These are phyloP conservation scores for Suillus weaverae DNA, from an alignment of 768 basidiomycete genomes.

Conservation along the genomic window DNA sequence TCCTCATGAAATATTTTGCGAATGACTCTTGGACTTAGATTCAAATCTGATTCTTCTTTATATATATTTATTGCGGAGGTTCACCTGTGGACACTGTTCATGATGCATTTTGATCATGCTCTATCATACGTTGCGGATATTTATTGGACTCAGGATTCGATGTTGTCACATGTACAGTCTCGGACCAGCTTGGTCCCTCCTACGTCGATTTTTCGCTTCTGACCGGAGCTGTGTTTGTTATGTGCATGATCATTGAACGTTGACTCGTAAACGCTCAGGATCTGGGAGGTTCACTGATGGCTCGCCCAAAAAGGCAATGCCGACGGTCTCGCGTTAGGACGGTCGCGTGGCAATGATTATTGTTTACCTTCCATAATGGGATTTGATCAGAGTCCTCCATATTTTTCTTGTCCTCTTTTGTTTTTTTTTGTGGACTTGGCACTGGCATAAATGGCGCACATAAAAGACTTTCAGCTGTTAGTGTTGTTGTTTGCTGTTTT, in stretches of 20 bases:
- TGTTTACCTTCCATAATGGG: background rate
- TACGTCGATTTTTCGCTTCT: too few species aligned
- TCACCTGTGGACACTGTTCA: background rate
- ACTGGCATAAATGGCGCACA: slow-evolving; percentile 2
- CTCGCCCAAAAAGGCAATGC: background rate
- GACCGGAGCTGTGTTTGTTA: too few species aligned
- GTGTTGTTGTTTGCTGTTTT: background rate
- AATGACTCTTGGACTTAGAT: background rate
- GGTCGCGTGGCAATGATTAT: slow-evolving; percentile 3
- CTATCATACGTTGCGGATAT: background rate
- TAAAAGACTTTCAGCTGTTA: slow-evolving; percentile 1
- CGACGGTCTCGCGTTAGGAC: background rate
- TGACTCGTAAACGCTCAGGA: too few species aligned
- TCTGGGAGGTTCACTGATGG: too few species aligned
- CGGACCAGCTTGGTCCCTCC: too few species aligned
- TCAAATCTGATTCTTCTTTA: background rate
- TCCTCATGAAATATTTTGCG: slow-evolving; percentile 38
- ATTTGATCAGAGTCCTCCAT: background rate
- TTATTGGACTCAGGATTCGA: background rate
- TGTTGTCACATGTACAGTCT: too few species aligned
- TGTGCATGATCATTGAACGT: too few species aligned
- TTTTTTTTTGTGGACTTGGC: background rate
- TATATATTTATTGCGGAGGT: background rate
- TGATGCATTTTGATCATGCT: background rate
- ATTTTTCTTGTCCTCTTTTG: background rate